Evolutionary conservation across 169 alveolate species (phyloP), one percentile per base, ranked within the genome.

Genomic region (Plasmodium knowlesi): DNA sequence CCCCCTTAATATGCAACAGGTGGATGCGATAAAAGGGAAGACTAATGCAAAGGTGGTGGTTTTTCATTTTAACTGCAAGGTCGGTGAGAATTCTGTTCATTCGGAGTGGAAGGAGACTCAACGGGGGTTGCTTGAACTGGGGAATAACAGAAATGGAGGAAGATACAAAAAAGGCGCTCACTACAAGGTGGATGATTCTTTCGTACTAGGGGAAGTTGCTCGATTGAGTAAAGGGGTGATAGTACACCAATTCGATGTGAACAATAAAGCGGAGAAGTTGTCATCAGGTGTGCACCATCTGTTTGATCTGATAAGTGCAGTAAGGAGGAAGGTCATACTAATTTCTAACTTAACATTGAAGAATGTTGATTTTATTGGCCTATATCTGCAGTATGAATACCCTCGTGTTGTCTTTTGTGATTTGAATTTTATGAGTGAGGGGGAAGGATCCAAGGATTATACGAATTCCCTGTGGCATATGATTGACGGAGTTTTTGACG

Each of bases 361-460:
- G 61, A 57, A 72, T 41, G 79, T 67, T 3, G 76, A 37, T 81
- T 91, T 91, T 30, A 81, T 91, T 70, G 92, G 95, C 6, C 43
- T 91, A 10, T 91, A 91, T 74, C 28, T 91, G 25, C 95, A 91
- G 61, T 91, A 70, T 91, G 53, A 53, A 9, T 91, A 70, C 37
- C 81, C 95, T 4, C 37, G 78, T 28, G 57, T 91, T 3, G 83
- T 57, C 3, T 91, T 82, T 71, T 80, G 83, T 19, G 92, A 91
- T 19, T 67, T 91, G 53, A 50, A 82, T 41, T 6, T 46, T 50
- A 57, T 74, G 25, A 25, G 81, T 19, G 41, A 67, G 4, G 76
- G 76, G 30, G 37, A 19, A 25, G n/a, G 6, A 8, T 3, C 37
- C n/a, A 67, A 37, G 30, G 76, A n/a, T 16, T 19, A 25, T 1